These are phyloP conservation scores for Cetraspora pellucida DNA, from an alignment of 192 early-diverging fungal species.

Conservation along the genomic window DNA sequence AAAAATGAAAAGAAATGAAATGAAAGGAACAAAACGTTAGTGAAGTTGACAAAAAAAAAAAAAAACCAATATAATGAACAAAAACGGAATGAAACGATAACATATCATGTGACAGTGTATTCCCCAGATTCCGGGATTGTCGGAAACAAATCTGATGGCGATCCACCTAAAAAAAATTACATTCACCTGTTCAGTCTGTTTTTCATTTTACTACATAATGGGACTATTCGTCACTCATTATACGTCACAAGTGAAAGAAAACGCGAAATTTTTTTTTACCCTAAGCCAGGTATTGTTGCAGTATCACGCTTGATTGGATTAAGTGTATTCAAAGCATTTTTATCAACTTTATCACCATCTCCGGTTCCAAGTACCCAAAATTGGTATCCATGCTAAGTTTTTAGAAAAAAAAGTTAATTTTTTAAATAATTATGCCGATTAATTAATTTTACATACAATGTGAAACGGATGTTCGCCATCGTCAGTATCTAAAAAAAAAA, in stretches of 20 bases:
- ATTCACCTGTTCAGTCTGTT: conserved; percentile 34
- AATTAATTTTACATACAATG: conserved; percentile 36
- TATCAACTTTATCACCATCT: conserved; percentile 43
- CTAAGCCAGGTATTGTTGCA: conserved; percentile 39
- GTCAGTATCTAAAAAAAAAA: conserved; percentile 21
- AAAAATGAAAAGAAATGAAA: conserved; percentile 30
- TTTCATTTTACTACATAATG: conserved; percentile 34
- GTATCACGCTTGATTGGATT: conserved; percentile 51
- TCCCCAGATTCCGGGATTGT: conserved; percentile 53
- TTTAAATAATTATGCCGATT: conserved; percentile 22
- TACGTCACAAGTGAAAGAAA: conserved; percentile 28
- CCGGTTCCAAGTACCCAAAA: conserved; percentile 54
- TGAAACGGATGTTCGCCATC: conserved; percentile 47
- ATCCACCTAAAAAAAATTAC: conserved; percentile 39
- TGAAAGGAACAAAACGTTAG: conserved; percentile 34
- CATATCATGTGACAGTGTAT: conserved; percentile 53
- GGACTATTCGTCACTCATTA: conserved; percentile 20
- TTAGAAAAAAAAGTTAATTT: conserved; percentile 37
- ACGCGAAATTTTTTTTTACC: conserved; percentile 37
- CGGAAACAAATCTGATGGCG: conserved; percentile 47
- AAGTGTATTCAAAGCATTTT: conserved; percentile 38
- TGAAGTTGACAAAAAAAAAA: conserved; percentile 21
- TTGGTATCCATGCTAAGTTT: conserved; percentile 47
- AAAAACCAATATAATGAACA: conserved; percentile 35
- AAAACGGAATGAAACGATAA: conserved; percentile 34